A percentile compares a stretch with the other conserved stretches of the same genome.
phyloP scores from a whole-genome alignment of 306 rosid genomes.

The Vigna hirtella region DNA sequence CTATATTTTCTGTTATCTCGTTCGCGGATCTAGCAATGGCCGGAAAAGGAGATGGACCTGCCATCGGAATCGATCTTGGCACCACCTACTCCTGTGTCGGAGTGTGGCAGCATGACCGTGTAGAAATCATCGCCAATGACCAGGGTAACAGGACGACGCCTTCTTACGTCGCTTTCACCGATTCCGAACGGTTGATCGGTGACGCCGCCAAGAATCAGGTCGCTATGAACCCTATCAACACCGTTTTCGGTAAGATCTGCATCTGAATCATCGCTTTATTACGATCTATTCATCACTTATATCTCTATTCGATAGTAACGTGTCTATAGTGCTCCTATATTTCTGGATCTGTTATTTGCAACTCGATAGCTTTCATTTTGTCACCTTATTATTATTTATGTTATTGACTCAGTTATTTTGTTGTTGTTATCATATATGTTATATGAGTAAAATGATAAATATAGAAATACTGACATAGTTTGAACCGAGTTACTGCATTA shows the following conservation, averaged over 20 bases:
- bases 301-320: neutral
- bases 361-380: neutral
- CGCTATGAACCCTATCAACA: conserved; percentile 75
- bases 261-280: neutral
- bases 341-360: neutral
- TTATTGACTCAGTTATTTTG: neutral
- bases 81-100: conserved; percentile 79
- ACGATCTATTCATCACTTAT: neutral
- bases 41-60: conserved; percentile 67
- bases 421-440: neutral
- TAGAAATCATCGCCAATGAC: conserved; percentile 73
- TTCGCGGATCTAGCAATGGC: conserved; percentile 49
- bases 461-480: neutral
- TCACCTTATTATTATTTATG: too few species aligned
- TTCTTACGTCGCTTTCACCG: conserved; percentile 68
- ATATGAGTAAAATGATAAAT: neutral
- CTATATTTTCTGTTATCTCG: neutral
- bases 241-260: conserved; percentile 60
- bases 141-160: conserved; percentile 76
- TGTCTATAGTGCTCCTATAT: neutral
- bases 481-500: neutral
- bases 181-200: conserved; percentile 65
- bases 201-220: conserved; percentile 82
- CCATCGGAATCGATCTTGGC: conserved; percentile 73
- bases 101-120: conserved; percentile 75